Evolutionary conservation across 2,329 filamentous ascomycete genomes (phyloP).

Genomic region (Zymoseptoria brevis): DNA sequence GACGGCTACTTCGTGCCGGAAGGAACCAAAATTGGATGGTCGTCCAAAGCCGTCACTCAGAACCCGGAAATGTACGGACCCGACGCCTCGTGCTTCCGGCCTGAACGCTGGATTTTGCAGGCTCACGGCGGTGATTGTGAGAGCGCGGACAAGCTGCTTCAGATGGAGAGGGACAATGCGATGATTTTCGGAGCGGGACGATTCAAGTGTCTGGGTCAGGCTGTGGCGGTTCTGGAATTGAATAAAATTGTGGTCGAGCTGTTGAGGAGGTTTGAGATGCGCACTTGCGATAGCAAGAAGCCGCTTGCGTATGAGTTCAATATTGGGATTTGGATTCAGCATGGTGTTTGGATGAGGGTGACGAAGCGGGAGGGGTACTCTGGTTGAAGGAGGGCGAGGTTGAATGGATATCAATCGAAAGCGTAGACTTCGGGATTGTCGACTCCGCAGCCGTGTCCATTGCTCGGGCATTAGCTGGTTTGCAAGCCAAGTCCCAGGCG

Average conservation of each 20-base stretch:
- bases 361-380: background rate
- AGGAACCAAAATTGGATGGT: constrained; percentile 18
- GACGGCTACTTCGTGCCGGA: constrained; percentile 24
- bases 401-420: no score
- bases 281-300: constrained; percentile 2
- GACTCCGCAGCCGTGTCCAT: no score
- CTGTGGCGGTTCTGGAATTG: constrained; percentile 18
- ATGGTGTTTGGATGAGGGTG: background rate
- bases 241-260: constrained; percentile 10
- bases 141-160: constrained; percentile 6
- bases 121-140: background rate
- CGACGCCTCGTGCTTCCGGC: background rate
- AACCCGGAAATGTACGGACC: constrained; percentile 19
- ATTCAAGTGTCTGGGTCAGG: constrained; percentile 15
- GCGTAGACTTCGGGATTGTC: no score
- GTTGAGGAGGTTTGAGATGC: constrained; percentile 7
- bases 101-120: background rate
- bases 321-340: background rate
- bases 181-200: constrained; percentile 27
- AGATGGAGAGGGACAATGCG: constrained; percentile 5
- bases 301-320: background rate
- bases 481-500: no score
- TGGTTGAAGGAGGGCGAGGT: background rate
- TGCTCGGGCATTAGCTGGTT: no score
- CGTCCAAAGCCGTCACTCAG: constrained; percentile 17